Evolutionary conservation across 1,284 basidiomycete genomes (phyloP), one percentile per base, ranked within the genome.

Genomic region (Porphyrellus sp.): DNA sequence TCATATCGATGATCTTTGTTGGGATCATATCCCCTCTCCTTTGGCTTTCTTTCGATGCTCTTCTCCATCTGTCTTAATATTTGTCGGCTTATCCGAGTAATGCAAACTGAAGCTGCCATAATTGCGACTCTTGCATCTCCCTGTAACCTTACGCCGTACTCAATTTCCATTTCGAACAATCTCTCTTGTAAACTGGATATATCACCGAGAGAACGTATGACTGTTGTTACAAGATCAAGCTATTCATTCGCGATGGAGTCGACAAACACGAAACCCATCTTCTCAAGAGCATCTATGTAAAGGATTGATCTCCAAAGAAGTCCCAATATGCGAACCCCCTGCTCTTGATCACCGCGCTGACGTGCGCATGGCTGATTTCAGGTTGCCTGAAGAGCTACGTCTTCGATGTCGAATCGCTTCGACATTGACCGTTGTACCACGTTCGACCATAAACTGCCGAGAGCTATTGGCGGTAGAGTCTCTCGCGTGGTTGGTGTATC

Each of bases 301-400:
- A 24, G 39, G 21, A n/a, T 41, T 30, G 46, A 45, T 35, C 21
- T 50, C 51, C 43, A 54, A 42, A 31, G 27, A 20, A 34, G 13
- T 34, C 23, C n/a, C 35, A 34, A 34, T 43, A 35, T 13, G 27
- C 20, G 23, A 2, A 28, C 18, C 27, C 16, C 43, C 44, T 39
- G 18, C 21, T 37, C 30, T 15, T 45, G 47, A 27, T 67, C 48
- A 71, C 51, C 66, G 67, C 30, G 59, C 41, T 43, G 62, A 40
- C 25, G 44, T 40, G 20, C 66, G 70, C 67, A 68, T 67, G 45
- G 66, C 66, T 18, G 66, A 68, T 41, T 70, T 68, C 52, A 68
- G 65, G 40, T 67, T 68, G 30, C 62, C 38, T 31, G 69, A 45
- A 41, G 63, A 58, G 27, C 65, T 68, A 41, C 46, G 70, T 46